Base-by-base conservation (phyloP, 306 rosid genomes). In the Casuarina cunninghamiana region DNA sequence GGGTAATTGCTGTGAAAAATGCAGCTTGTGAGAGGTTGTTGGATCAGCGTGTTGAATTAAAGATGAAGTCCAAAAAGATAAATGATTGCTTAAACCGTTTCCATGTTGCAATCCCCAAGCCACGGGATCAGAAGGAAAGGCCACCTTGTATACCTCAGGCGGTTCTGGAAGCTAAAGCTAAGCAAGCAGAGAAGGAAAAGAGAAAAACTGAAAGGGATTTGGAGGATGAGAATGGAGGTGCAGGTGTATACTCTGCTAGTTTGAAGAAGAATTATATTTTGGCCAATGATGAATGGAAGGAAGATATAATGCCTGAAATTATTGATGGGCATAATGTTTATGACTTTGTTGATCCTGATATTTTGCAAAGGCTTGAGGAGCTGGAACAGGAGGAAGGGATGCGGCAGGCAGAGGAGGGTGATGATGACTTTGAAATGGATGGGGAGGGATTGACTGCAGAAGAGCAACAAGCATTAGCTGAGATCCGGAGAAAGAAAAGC, bases 191-290 rank as follows among this genome's bases (percentile, higher is more conserved):
- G 79, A 85, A 78, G 80, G 88, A 87, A 75, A 85, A 83, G 84
- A 91, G 83, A 68, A 88, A 79, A 63, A 90, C 96, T 46, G 93
- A 91, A 74, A 90, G 72, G 86, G 93, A 93, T 75, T 74, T 93
- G 84, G 97, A 91, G 90, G 12, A 93, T 49, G 97, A 91, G 79
- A 93, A 93, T 82, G 98, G 97, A 4, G 98, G 98, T 38, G 98
- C 97, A 0, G 97, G 98, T 75, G 97, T 91, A 19, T 93, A 91
- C 83, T 87, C 97, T 6, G 91, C 92, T 74, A 93, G 87, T 87
- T 85, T 91, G 77, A 87, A 87, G 85, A 93, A 93, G 90, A 53
- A 86, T 44, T 90, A 90, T 76, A 86, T 93, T 70, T 79, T 93
- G 54, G 91, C 93, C 57, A 13, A 86, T 78, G 98, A 93, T 76